Base-by-base conservation (phyloP, 148 eudicot species). In the Polygonum maritimum region DNA sequence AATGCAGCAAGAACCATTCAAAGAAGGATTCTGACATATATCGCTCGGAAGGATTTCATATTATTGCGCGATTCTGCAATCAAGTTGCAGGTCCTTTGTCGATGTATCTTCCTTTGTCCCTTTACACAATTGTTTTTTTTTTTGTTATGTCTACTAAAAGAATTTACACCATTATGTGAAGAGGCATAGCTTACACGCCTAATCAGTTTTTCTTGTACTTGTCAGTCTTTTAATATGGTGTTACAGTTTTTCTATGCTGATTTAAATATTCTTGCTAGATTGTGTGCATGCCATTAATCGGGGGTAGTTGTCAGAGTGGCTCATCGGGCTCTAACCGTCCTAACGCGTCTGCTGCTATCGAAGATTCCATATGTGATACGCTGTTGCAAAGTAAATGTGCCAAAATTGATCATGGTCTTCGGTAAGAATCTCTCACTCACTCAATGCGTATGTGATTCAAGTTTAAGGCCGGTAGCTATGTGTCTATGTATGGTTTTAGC, bases 1-100 rank as follows among this genome's bases (percentile, higher is more conserved):
- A 83, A 80, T 80, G 98, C 98, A 11, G 98, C 97, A 65, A 89
- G 87, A 79, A 89, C 86, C 71, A 87, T 92, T 55, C 98, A 95
- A 79, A 85, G 92, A 79, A 89, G 90, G 80, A 87, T 89, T 55
- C 88, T 91, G 77, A 95, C 98, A 38, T 80, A 90, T 82, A 87
- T 90, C 77, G 87, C 94, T 57, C 88, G 96, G 77, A 95, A 84
- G 78, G 96, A 95, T 78, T 95, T 89, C 78, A 83, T 92, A 71
- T 82, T 79, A 62, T 85, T 95, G 55, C 87, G 88, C 65, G 87
- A 79, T 76, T 86, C 94, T 77, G 87, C 98, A 72, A 88, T 92
- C 75, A 87, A 84, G 76, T 79, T 92, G 84, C 96, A 95, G 83
- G 89, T 91, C 80, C 85, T 81, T 75, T 89, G 98, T 92, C 91